These are phyloP conservation scores for Incumbomyces lentus DNA, from an alignment of 2,329 filamentous ascomycete genomes.

Conservation along the genomic window DNA sequence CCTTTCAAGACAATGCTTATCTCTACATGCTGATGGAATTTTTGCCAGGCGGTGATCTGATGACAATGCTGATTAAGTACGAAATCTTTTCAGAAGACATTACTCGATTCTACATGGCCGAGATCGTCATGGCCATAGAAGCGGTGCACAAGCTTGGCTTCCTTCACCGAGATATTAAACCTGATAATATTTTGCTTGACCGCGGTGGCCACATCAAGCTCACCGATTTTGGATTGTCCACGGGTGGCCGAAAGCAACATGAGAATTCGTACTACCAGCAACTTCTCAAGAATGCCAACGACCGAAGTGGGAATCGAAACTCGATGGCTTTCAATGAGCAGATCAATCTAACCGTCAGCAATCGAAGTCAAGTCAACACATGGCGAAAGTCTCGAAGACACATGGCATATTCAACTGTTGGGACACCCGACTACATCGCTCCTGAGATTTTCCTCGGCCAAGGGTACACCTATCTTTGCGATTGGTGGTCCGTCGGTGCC, in stretches of 20 bases:
- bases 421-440: slow-evolving; percentile 96
- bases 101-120: slow-evolving; percentile 97
- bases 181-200: slow-evolving; percentile 94
- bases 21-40: slow-evolving; percentile 99
- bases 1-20: slow-evolving; percentile 93
- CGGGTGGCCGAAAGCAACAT: slow-evolving; percentile 94
- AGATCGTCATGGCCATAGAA: slow-evolving; percentile 96
- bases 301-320: slow-evolving; percentile 67
- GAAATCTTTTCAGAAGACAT: slow-evolving; percentile 99
- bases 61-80: slow-evolving; percentile 99
- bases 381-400: slow-evolving; percentile 92
- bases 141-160: slow-evolving; percentile 96
- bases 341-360: slow-evolving; percentile 95
- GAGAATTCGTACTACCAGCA: slow-evolving; percentile 98
- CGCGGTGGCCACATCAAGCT: slow-evolving; percentile 94
- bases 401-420: slow-evolving; percentile 96
- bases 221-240: slow-evolving; percentile 95
- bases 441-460: slow-evolving; percentile 96
- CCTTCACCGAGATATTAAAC: slow-evolving; percentile 98
- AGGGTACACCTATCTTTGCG: slow-evolving; percentile 91
- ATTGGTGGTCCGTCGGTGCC: slow-evolving; percentile 98
- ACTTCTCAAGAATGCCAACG: slow-evolving; percentile 65
- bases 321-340: slow-evolving; percentile 87
- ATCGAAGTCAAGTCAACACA: slow-evolving; percentile 95
- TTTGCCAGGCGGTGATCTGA: slow-evolving; percentile 90